A percentile compares a stretch with the other conserved stretches of the same genome.
These are phyloP conservation scores for Cucurbitaria berberidis DNA, from an alignment of 2,329 filamentous ascomycete genomes.

Conservation along the genomic window DNA sequence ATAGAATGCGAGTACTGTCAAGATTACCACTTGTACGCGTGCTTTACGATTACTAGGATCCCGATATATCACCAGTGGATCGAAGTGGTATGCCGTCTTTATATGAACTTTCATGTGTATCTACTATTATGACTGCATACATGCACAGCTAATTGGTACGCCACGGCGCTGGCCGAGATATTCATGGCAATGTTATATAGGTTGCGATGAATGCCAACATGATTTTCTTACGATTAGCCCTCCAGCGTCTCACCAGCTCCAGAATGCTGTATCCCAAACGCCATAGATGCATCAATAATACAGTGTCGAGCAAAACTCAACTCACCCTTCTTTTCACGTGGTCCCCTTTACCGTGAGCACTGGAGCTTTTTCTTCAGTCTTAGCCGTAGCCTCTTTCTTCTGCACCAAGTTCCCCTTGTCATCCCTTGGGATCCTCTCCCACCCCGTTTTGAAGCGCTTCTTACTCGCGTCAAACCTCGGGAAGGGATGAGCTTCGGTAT, in stretches of 20 bases:
- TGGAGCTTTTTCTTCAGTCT: background rate
- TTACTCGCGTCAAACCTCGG: slow-evolving; percentile 83
- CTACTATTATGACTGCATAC: no score
- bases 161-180: no score
- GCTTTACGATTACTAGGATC: background rate
- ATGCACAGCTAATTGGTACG: no score
- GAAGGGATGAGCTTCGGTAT: slow-evolving; percentile 92
- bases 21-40: no score
- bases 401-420: slow-evolving; percentile 37
- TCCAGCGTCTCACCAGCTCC: background rate
- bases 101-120: no score
- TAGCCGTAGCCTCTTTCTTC: slow-evolving; percentile 12
- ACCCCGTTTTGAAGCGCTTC: slow-evolving; percentile 76
- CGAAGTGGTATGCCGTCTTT: no score
- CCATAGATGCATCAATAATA: background rate
- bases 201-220: background rate
- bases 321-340: background rate
- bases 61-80: background rate
- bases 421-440: slow-evolving; percentile 71
- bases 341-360: background rate
- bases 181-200: background rate
- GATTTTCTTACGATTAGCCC: background rate
- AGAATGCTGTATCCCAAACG: background rate
- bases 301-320: background rate
- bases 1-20: background rate